Evolutionary conservation across 2,329 filamentous ascomycete species (phyloP).

Genomic region (Ascocoryne sarcoides): DNA sequence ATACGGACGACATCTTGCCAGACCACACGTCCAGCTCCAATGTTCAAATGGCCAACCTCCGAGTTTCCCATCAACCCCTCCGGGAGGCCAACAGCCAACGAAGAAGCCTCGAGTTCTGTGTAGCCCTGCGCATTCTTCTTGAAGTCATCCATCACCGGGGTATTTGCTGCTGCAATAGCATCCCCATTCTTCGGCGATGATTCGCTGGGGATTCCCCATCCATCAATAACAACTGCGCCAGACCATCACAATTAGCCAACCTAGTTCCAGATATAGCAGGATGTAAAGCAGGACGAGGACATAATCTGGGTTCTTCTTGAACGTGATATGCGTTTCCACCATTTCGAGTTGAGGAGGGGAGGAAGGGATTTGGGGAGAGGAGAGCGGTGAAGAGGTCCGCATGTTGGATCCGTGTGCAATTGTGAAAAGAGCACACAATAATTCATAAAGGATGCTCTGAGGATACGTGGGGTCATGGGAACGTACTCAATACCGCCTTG

Average conservation of each 20-base stretch:
- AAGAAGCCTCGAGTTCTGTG: slow-evolving; percentile 90
- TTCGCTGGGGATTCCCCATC: slow-evolving; percentile 83
- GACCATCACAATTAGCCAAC: slow-evolving; percentile 50
- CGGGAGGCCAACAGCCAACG: slow-evolving; percentile 87
- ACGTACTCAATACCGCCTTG: slow-evolving; percentile 58
- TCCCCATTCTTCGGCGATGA: slow-evolving; percentile 81
- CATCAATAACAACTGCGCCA: slow-evolving; percentile 88
- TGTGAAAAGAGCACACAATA: not conserved
- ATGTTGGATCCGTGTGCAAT: too few relatives aligned
- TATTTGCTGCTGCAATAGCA: slow-evolving; percentile 88
- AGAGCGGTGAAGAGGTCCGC: not conserved
- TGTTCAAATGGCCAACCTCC: slow-evolving; percentile 97
- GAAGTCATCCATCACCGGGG: slow-evolving; percentile 90
- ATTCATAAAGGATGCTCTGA: slow-evolving; percentile 4
- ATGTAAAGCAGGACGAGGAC: slow-evolving; percentile 42
- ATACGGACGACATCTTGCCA: slow-evolving; percentile 99
- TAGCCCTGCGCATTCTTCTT: slow-evolving; percentile 75
- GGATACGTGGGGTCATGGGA: slow-evolving; percentile 24
- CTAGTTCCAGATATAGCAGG: slow-evolving; percentile 47
- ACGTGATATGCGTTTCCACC: slow-evolving; percentile 1
- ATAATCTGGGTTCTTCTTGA: slow-evolving; percentile 23
- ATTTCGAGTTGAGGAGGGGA: not conserved
- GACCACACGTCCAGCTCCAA: slow-evolving; percentile 91
- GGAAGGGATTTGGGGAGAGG: not conserved
- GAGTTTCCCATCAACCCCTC: slow-evolving; percentile 99